Conservation (phyloP, 225 moss, liverwort and hornwort species). For the Pseudoscleropodium purum region DNA sequence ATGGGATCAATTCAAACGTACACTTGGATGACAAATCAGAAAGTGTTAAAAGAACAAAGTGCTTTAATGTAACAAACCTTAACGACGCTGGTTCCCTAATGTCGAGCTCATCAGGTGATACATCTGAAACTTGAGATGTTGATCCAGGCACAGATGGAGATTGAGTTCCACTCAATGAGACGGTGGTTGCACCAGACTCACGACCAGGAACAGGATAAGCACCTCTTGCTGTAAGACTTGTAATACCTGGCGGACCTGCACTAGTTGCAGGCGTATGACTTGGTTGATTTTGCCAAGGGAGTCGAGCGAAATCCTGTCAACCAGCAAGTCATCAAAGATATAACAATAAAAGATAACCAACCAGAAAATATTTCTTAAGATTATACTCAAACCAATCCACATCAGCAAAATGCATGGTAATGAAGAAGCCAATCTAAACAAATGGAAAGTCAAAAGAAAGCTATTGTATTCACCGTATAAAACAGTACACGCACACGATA, state of each 20-base stretch:
- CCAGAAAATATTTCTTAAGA: not conserved
- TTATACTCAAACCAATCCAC: not conserved
- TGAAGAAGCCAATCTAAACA: not conserved
- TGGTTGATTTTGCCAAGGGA: conserved; percentile 93
- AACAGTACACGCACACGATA: not conserved
- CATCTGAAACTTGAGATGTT: conserved; percentile 31
- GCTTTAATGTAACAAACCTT: conserved; percentile 24
- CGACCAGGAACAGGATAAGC: conserved; percentile 30
- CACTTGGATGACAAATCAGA: not conserved
- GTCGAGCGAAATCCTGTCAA: conserved; percentile 69
- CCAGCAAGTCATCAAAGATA: not conserved
- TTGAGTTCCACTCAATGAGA: conserved; percentile 22
- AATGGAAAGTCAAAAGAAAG: not conserved
- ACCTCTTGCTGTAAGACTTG: conserved; percentile 45
- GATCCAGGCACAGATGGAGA: conserved; percentile 14
- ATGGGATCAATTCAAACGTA: not conserved
- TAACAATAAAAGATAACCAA: not conserved
- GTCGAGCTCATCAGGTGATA: conserved; percentile 55
- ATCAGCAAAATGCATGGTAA: not conserved
- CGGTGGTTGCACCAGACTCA: conserved; percentile 14
- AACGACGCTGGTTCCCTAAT: conserved; percentile 16
- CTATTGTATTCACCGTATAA: not conserved
- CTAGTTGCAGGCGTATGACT: conserved; percentile 56
- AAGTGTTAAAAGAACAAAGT: not conserved
- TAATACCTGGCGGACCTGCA: conserved; percentile 46